Conservation (phyloP, 768 basidiomycete genomes). For the Mycena kentingensis region DNA sequence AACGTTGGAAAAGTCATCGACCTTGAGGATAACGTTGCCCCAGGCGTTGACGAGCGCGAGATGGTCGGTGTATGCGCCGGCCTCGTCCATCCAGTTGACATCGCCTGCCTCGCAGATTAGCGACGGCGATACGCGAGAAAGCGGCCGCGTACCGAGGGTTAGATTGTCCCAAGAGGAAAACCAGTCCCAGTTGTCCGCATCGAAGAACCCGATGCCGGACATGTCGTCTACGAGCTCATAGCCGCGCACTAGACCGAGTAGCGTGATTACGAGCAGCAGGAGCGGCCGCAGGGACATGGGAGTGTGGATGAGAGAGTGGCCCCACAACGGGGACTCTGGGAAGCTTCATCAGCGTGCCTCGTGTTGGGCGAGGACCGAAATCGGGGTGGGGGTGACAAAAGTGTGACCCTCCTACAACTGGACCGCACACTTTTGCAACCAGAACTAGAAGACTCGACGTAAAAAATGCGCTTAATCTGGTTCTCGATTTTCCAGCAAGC, state of each 20-base stretch:
- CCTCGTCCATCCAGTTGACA: conserved; percentile 46
- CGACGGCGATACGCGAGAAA: background rate
- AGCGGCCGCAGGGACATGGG: too few relatives aligned
- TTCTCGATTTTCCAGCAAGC: too few relatives aligned
- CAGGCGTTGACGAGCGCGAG: conserved; percentile 52
- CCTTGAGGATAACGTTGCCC: conserved; percentile 58
- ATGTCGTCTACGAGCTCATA: conserved; percentile 42
- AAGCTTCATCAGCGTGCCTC: too few relatives aligned
- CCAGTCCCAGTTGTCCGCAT: conserved; percentile 41
- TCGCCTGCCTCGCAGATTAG: conserved; percentile 39
- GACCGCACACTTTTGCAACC: too few relatives aligned
- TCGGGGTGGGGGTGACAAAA: too few relatives aligned
- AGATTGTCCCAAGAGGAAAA: conserved; percentile 42
- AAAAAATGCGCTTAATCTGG: too few relatives aligned
- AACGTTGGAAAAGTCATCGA: conserved; percentile 59
- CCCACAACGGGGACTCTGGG: too few relatives aligned
- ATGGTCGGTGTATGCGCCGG: conserved; percentile 37
- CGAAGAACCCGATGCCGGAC: conserved; percentile 45
- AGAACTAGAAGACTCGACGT: too few relatives aligned
- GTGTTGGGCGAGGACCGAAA: too few relatives aligned
- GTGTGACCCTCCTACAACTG: too few relatives aligned
- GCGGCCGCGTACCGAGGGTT: conserved; percentile 25
- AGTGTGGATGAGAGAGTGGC: too few relatives aligned
- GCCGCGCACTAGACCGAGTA: conserved; percentile 8
- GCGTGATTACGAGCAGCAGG: too few relatives aligned